A percentile compares a stretch with the other conserved stretches of the same genome.
These are phyloP conservation scores for Erigeron canadensis DNA, from an alignment of 129 eudicot genomes.

Conservation along the genomic window DNA sequence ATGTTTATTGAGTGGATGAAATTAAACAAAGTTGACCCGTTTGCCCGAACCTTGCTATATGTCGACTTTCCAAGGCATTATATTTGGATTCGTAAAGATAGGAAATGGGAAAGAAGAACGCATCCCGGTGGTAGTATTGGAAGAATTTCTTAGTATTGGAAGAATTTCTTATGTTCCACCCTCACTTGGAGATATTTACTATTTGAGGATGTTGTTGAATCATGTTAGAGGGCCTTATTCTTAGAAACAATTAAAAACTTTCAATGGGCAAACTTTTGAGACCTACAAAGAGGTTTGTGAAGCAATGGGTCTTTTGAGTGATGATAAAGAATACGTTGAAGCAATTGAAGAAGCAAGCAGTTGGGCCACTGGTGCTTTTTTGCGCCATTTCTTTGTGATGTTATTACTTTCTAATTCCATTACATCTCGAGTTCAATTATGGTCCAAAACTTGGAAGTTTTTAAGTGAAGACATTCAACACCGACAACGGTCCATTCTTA, in stretches of 20 bases:
- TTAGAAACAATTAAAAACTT: neutral
- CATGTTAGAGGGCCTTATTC: neutral
- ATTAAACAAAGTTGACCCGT: neutral
- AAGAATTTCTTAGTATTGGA: too few relatives aligned
- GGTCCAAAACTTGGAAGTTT: neutral
- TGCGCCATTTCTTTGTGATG: neutral
- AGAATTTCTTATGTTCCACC: neutral
- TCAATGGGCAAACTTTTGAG: neutral
- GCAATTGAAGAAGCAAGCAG: neutral
- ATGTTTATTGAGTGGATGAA: neutral
- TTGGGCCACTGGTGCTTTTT: neutral
- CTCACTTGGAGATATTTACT: neutral
- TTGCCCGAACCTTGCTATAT: neutral
- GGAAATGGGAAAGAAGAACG: too few relatives aligned
- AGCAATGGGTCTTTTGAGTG: neutral
- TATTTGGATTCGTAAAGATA: too few relatives aligned
- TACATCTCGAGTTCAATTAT: neutral
- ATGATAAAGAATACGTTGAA: neutral
- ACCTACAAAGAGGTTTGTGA: neutral
- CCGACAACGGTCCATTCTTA: too few relatives aligned
- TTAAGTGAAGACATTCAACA: too few relatives aligned
- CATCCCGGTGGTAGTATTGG: too few relatives aligned
- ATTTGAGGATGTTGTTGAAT: neutral
- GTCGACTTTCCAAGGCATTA: neutral
- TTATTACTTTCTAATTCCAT: neutral